phyloP scores from a whole-genome alignment of 139 green algal genomes.

The Ulvella scutata region DNA sequence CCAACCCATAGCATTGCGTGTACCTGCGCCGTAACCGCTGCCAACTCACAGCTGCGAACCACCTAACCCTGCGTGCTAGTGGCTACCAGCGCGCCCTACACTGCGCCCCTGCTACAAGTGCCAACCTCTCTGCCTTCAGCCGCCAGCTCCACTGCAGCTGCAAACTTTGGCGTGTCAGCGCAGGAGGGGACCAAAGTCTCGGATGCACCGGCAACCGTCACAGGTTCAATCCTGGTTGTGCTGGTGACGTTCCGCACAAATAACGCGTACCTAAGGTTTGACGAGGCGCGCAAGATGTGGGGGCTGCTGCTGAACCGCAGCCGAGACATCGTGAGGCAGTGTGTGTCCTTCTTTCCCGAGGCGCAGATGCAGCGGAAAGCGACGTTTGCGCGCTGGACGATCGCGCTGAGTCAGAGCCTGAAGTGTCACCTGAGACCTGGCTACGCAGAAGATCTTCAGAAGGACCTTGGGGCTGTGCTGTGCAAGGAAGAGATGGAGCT shows the following conservation, averaged over 20 bases:
- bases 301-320: conserved; percentile 6
- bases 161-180: neutral
- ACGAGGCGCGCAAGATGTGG: conserved; percentile 7
- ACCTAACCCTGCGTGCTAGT: too few relatives aligned
- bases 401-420: conserved; percentile 17
- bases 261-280: conserved; percentile 4
- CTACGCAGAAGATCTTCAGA: neutral
- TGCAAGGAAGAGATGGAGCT: neutral
- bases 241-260: conserved; percentile 23
- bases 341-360: neutral
- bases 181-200: neutral
- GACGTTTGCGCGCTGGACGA: conserved; percentile 20
- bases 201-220: neutral
- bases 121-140: conserved; percentile 12
- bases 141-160: conserved; percentile 12
- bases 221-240: conserved; percentile 1
- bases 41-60: too few relatives aligned
- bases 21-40: too few relatives aligned
- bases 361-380: conserved; percentile 4
- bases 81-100: neutral
- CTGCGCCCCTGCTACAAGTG: neutral
- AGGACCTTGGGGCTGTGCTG: neutral
- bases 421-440: conserved; percentile 16
- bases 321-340: neutral
- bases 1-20: too few relatives aligned